Base-by-base conservation (phyloP, 176 grass and related monocot species). In the Oropetium thomaeum region DNA sequence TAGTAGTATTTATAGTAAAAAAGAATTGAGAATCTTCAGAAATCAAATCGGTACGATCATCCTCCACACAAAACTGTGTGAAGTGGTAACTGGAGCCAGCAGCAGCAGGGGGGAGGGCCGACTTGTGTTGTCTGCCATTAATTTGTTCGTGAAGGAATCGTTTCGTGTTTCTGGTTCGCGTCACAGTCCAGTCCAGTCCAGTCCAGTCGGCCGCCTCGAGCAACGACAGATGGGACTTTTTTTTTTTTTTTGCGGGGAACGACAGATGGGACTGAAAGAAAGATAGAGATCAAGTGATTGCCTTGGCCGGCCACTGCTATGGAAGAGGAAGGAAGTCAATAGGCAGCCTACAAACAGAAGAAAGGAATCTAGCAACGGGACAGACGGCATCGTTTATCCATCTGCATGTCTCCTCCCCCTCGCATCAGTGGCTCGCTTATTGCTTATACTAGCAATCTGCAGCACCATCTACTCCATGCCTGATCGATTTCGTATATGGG, bases 91-190 rank as follows among this genome's bases (percentile, higher is more conserved):
- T 45, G 57, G 40, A 5, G 37, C 8, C 2, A 17, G 67, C 15
- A 22, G 58, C 75, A 52, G 20, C 22, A n/a, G n/a, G n/a, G n/a
- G n/a, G n/a, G n/a, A n/a, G n/a, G n/a, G n/a, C n/a, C n/a, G n/a
- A n/a, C n/a, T n/a, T n/a, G n/a, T n/a, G n/a, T 41, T 81, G 79
- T 80, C 62, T 74, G 77, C 83, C 83, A 80, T n/a, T n/a, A n/a
- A n/a, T n/a, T n/a, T n/a, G n/a, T 53, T 69, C 33, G 64, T 19
- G 44, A 16, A 33, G 3, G 32, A 48, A 80, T 74, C 9, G 33
- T 40, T 59, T 44, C 5, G 17, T 31, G 7, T 45, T 60, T 67
- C 69, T 42, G 83, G 83, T 80, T 53, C 20, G 52, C 83, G 77
- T 86, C 83, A n/a, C 77, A n/a, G n/a, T n/a, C n/a, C n/a, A n/a